phyloP scores from a whole-genome alignment of 345 rosid species.

The Populus pruinosa region DNA sequence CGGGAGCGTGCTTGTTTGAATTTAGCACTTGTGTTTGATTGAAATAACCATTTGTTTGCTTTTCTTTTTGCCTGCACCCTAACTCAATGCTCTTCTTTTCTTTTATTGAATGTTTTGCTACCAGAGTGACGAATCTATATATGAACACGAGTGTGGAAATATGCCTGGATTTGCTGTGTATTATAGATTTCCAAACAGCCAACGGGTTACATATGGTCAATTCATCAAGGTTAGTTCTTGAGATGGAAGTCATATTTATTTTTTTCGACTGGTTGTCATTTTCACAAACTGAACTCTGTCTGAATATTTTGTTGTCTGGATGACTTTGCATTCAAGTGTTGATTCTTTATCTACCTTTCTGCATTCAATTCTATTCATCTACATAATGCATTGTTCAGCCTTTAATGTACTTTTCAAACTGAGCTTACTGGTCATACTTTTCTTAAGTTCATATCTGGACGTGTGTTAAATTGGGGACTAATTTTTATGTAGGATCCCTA shows the following conservation, averaged over 20 bases:
- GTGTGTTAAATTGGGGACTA: background rate
- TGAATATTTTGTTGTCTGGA: background rate
- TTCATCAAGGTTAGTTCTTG: slow-evolving; percentile 79
- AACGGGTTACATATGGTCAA: slow-evolving; percentile 96
- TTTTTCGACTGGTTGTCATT: background rate
- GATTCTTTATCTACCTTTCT: background rate
- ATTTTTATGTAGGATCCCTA: background rate
- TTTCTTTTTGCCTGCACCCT: slow-evolving; percentile 7
- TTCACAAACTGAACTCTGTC: background rate
- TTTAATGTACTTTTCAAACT: background rate
- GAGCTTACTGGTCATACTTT: background rate
- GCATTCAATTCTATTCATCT: background rate
- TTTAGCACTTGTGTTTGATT: background rate
- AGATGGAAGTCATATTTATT: slow-evolving; percentile 5
- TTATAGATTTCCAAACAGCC: slow-evolving; percentile 92
- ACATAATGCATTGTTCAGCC: background rate
- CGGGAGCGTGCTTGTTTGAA: background rate
- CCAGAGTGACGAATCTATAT: slow-evolving; percentile 92
- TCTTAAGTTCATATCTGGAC: background rate
- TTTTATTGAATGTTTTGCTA: slow-evolving; percentile 16
- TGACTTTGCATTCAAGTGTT: background rate
- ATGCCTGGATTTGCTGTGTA: slow-evolving; percentile 99
- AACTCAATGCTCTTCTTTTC: background rate
- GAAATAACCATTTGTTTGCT: background rate
- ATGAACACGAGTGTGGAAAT: slow-evolving; percentile 94